phyloP scores from a whole-genome alignment of 352 stramenopile genomes.

The Pythium brassicae region DNA sequence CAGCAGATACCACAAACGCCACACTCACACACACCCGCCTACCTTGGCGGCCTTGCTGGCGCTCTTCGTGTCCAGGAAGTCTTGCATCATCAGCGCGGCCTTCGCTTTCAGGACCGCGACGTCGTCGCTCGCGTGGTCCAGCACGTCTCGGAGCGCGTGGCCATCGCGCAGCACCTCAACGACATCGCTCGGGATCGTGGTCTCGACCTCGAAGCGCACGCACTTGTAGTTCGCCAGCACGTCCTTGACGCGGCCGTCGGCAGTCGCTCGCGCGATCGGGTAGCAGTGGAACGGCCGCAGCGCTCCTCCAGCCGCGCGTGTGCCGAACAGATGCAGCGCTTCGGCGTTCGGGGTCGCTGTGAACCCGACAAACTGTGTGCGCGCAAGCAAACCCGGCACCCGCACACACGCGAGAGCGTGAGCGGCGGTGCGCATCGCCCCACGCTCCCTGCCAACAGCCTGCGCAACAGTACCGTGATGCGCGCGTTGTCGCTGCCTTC shows the following conservation, averaged over 20 bases:
- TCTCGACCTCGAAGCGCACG: constrained; percentile 50
- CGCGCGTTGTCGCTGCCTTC: constrained; percentile 28
- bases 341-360: constrained; percentile 69
- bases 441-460: neutral
- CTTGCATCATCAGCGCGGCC: constrained; percentile 62
- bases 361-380: constrained; percentile 70
- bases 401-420: neutral
- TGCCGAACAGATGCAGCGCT: constrained; percentile 70
- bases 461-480: constrained; percentile 24
- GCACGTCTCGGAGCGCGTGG: constrained; percentile 31
- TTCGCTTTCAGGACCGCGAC: constrained; percentile 66
- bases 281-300: constrained; percentile 68
- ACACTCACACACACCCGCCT: neutral
- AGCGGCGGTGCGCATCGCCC: neutral
- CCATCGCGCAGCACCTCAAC: constrained; percentile 24
- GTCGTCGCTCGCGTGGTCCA: constrained; percentile 61
- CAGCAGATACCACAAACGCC: neutral
- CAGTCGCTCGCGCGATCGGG: constrained; percentile 51
- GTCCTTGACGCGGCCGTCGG: constrained; percentile 56
- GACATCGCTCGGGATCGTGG: constrained; percentile 39
- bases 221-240: constrained; percentile 61
- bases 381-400: neutral
- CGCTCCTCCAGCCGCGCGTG: constrained; percentile 9
- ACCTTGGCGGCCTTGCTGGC: constrained; percentile 28
- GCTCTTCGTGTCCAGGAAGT: constrained; percentile 42